phyloP scores from a whole-genome alignment of 2,329 filamentous ascomycete species.

The Trichoderma sp. region DNA sequence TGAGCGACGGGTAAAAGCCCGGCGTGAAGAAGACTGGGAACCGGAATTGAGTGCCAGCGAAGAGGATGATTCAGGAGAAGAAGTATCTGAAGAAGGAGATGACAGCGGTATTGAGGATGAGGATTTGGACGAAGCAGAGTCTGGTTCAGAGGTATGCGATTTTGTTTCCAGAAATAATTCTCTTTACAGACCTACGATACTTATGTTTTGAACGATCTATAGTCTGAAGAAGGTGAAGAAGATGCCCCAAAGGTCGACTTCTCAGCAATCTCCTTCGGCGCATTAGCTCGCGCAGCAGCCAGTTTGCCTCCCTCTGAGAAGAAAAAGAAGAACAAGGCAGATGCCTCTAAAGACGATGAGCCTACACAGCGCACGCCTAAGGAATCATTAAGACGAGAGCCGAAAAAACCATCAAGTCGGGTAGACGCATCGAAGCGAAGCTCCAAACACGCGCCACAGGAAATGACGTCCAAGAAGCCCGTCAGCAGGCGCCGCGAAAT shows the following conservation, averaged over 20 bases:
- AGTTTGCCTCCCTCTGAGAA: conserved; percentile 46
- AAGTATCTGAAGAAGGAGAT: conserved; percentile 30
- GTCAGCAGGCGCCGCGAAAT: conserved; percentile 80
- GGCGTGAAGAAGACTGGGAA: conserved; percentile 45
- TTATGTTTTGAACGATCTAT: too few relatives aligned
- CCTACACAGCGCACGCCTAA: conserved; percentile 26
- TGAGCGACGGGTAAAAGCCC: conserved; percentile 43
- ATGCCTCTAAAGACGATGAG: conserved; percentile 27
- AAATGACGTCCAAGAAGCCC: conserved; percentile 76
- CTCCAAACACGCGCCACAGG: conserved; percentile 85
- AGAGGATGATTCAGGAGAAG: conserved; percentile 31
- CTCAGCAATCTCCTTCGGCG: conserved; percentile 76
- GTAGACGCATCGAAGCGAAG: conserved; percentile 38
- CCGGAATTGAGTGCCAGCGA: conserved; percentile 36
- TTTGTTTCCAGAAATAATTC: too few relatives aligned
- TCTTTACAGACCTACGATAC: background rate
- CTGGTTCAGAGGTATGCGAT: conserved; percentile 32
- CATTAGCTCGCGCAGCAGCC: conserved; percentile 82
- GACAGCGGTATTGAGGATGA: conserved; percentile 34
- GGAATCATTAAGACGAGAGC: background rate
- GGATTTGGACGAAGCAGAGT: conserved; percentile 21
- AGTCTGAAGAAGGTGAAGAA: conserved; percentile 29
- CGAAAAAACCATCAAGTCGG: conserved; percentile 19
- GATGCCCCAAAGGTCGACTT: conserved; percentile 43
- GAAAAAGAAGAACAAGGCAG: conserved; percentile 30